These are phyloP conservation scores for Hypoxylon rubiginosum DNA, from an alignment of 2,329 filamentous ascomycete genomes.

Conservation along the genomic window DNA sequence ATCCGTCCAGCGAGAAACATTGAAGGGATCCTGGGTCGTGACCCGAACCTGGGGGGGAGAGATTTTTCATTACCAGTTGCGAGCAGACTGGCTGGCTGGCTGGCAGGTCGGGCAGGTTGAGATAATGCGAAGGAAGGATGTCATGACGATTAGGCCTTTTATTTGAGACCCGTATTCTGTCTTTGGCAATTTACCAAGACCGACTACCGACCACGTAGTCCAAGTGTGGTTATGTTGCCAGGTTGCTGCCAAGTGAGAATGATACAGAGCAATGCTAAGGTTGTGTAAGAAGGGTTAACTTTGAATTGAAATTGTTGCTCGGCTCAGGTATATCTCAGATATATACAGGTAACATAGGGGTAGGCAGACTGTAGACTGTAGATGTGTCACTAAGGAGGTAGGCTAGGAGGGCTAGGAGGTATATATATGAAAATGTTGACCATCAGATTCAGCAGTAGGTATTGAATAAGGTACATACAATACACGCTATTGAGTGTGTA, in stretches of 20 bases:
- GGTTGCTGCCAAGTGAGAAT: constrained; percentile 8
- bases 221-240: constrained; percentile 31
- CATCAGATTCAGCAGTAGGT: neutral
- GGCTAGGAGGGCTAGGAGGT: neutral
- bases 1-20: constrained; percentile 11
- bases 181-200: constrained; percentile 36
- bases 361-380: too few relatives aligned
- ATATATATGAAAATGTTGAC: neutral
- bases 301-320: neutral
- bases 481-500: neutral
- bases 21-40: neutral
- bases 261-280: constrained; percentile 16
- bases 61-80: neutral
- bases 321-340: neutral
- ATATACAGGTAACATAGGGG: neutral
- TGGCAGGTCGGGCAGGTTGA: neutral
- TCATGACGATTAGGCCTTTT: constrained; percentile 36
- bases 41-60: neutral
- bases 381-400: too few relatives aligned
- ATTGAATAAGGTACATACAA: neutral
- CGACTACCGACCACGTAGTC: constrained; percentile 28
- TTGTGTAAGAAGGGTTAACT: neutral
- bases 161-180: constrained; percentile 18
- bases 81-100: too few relatives aligned
- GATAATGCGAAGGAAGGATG: constrained; percentile 25